Evolutionary conservation across 371 early-diverging fungal species (phyloP).

Genomic region (Saksenaea oblongispora): DNA sequence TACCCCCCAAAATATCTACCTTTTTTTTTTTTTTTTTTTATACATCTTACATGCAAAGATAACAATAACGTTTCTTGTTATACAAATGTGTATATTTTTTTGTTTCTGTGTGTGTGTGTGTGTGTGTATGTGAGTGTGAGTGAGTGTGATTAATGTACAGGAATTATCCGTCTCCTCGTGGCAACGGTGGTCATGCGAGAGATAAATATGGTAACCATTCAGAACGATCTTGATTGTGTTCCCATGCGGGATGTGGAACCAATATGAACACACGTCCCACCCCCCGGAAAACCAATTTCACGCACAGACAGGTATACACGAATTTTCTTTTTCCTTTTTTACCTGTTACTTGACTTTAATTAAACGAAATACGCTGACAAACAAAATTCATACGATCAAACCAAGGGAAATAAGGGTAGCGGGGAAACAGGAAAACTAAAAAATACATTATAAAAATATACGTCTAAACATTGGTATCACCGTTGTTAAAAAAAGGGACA

Average conservation of each 20-base stretch:
- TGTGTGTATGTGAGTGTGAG: too few relatives aligned
- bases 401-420: not conserved
- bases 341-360: not conserved
- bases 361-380: not conserved
- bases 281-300: not conserved
- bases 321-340: not conserved
- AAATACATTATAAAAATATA: not conserved
- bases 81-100: too few relatives aligned
- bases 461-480: not conserved
- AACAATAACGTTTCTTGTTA: not conserved
- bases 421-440: not conserved
- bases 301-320: not conserved
- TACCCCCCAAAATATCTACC: not conserved
- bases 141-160: not conserved
- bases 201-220: slow-evolving; percentile 3
- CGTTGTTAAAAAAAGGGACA: not conserved
- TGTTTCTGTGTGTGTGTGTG: too few relatives aligned
- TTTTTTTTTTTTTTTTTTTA: too few relatives aligned
- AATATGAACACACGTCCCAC: not conserved
- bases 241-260: slow-evolving; percentile 5
- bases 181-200: not conserved
- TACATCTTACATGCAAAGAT: not conserved
- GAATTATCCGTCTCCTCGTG: not conserved
- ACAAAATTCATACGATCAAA: not conserved
- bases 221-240: slow-evolving; percentile 5